Evolutionary conservation across 1,139 yeast genomes (phyloP).

Genomic region (Debaryomyces psychrophilus): DNA sequence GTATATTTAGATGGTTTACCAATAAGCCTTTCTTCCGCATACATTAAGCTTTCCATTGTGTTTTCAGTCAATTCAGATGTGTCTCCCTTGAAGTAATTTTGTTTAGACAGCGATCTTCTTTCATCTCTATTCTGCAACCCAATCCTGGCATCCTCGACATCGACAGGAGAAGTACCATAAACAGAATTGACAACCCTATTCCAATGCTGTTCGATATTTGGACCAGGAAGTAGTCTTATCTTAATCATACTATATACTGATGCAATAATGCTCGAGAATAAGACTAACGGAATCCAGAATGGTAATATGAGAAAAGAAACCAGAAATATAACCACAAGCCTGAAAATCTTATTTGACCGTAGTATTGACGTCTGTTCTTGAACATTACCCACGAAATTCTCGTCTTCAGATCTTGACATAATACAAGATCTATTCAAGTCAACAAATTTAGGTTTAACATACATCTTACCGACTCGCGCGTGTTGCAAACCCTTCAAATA

Average conservation of each 20-base stretch:
- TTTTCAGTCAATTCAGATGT: constrained; percentile 43
- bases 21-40: constrained; percentile 38
- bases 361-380: constrained; percentile 47
- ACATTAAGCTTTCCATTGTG: constrained; percentile 43
- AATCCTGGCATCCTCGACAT: constrained; percentile 35
- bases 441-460: constrained; percentile 56
- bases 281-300: constrained; percentile 55
- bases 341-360: constrained; percentile 31
- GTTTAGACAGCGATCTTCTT: constrained; percentile 31
- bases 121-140: constrained; percentile 36
- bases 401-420: constrained; percentile 17
- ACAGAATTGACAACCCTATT: constrained; percentile 34
- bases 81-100: constrained; percentile 47
- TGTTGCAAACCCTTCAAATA: constrained; percentile 43
- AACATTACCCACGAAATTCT: constrained; percentile 27
- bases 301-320: constrained; percentile 47
- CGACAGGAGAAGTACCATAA: constrained; percentile 36
- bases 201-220: constrained; percentile 39
- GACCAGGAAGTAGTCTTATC: constrained; percentile 27
- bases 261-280: constrained; percentile 43
- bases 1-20: constrained; percentile 18
- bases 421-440: constrained; percentile 45
- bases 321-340: constrained; percentile 33
- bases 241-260: constrained; percentile 43
- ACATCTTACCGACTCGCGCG: constrained; percentile 34